These are phyloP conservation scores for Wickerhamomyces bisporus DNA, from an alignment of 805 yeast species.

Conservation along the genomic window DNA sequence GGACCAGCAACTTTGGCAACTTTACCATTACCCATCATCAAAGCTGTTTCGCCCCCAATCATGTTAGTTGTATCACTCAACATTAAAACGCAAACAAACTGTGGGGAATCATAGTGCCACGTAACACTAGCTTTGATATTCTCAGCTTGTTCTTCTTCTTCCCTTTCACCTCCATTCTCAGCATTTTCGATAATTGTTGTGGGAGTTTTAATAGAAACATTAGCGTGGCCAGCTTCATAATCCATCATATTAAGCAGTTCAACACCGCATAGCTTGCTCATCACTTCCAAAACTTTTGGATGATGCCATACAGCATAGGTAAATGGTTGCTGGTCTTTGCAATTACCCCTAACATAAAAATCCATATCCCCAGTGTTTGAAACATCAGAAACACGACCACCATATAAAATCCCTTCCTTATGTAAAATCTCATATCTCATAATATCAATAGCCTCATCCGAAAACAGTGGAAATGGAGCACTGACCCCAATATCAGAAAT, in stretches of 20 bases:
- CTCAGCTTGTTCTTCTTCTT: conserved; percentile 7
- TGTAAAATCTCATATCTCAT: conserved; percentile 52
- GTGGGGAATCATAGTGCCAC: conserved; percentile 61
- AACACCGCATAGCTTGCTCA: conserved; percentile 45
- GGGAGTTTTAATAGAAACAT: conserved; percentile 38
- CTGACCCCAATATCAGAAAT: conserved; percentile 53
- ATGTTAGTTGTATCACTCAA: conserved; percentile 50
- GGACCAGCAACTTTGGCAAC: conserved; percentile 32
- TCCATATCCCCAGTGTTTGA: conserved; percentile 46
- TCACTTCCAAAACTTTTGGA: conserved; percentile 48
- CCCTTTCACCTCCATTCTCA: conserved; percentile 4
- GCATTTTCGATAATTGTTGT: conserved; percentile 6
- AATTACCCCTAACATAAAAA: conserved; percentile 47
- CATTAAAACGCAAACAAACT: conserved; percentile 67
- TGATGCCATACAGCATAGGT: conserved; percentile 54
- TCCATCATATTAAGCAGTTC: conserved; percentile 28
- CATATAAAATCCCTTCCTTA: conserved; percentile 39
- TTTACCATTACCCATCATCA: conserved; percentile 30
- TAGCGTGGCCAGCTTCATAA: conserved; percentile 51
- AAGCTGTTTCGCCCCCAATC: conserved; percentile 58
- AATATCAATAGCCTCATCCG: conserved; percentile 52
- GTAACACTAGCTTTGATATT: conserved; percentile 49
- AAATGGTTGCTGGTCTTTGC: conserved; percentile 43
- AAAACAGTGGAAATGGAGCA: conserved; percentile 56
- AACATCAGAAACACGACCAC: conserved; percentile 36